These are phyloP conservation scores for Phragmites australis DNA, from an alignment of 176 grass and related monocot species.

Conservation along the genomic window DNA sequence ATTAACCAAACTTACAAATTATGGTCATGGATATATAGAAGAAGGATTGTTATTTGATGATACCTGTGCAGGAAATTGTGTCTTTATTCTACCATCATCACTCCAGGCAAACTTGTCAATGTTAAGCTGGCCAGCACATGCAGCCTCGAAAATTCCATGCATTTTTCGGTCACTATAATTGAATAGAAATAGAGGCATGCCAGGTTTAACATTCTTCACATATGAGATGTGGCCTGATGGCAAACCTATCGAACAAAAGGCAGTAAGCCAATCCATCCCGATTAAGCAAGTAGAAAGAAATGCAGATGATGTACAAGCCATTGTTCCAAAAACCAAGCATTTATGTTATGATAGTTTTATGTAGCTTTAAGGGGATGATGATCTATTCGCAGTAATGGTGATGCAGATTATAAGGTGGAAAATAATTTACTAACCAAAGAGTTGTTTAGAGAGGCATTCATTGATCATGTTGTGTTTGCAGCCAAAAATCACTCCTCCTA, in stretches of 20 bases:
- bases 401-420: conserved; percentile 9
- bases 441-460: conserved; percentile 80
- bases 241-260: conserved; percentile 69
- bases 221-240: conserved; percentile 57
- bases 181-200: conserved; percentile 86
- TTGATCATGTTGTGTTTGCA: conserved; percentile 64
- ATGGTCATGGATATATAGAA: neutral
- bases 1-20: conserved; percentile 25
- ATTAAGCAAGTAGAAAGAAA: conserved; percentile 2
- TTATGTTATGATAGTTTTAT: neutral
- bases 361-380: neutral
- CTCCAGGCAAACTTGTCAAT: conserved; percentile 93
- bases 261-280: conserved; percentile 12
- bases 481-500: conserved; percentile 81
- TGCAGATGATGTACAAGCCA: neutral
- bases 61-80: conserved; percentile 84
- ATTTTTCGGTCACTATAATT: conserved; percentile 71
- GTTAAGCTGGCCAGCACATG: conserved; percentile 56
- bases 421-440: conserved; percentile 69
- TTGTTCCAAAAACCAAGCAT: conserved; percentile 21
- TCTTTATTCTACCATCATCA: conserved; percentile 53
- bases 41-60: conserved; percentile 2
- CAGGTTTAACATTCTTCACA: conserved; percentile 77
- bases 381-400: neutral
- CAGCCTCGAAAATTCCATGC: conserved; percentile 92